phyloP scores from a whole-genome alignment of 169 alveolate species.

The Plasmodium coatneyi region DNA sequence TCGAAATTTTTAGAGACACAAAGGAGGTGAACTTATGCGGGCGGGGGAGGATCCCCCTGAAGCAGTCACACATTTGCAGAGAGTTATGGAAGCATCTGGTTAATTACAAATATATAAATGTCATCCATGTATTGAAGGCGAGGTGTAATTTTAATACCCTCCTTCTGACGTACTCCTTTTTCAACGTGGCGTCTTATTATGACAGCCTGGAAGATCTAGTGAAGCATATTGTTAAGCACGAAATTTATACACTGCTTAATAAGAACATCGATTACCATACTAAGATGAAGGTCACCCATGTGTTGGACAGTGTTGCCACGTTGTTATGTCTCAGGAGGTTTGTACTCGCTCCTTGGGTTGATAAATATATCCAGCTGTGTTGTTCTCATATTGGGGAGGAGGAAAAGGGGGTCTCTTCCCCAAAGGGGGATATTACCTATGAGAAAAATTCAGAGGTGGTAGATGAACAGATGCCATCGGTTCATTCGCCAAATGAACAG shows the following conservation, averaged over 20 bases:
- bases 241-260: constrained; percentile 42
- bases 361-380: constrained; percentile 27
- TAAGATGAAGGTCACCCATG: constrained; percentile 57
- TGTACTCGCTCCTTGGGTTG: neutral
- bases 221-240: constrained; percentile 64
- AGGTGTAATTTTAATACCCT: constrained; percentile 2
- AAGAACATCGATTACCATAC: constrained; percentile 58
- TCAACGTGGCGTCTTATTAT: constrained; percentile 43
- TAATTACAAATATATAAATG: constrained; percentile 66
- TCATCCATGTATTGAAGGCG: constrained; percentile 51
- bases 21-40: neutral
- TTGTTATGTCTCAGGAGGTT: constrained; percentile 30
- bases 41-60: neutral
- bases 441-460: neutral
- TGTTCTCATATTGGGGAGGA: constrained; percentile 9
- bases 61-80: constrained; percentile 34
- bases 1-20: constrained; percentile 5
- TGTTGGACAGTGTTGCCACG: constrained; percentile 31
- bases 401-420: neutral
- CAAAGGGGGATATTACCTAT: neutral
- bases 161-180: constrained; percentile 15
- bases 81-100: constrained; percentile 53
- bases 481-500: neutral
- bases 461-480: neutral
- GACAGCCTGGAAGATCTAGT: constrained; percentile 49